Evolutionary conservation across 2,329 filamentous ascomycete species (phyloP).

Genomic region (Graphium sp.): DNA sequence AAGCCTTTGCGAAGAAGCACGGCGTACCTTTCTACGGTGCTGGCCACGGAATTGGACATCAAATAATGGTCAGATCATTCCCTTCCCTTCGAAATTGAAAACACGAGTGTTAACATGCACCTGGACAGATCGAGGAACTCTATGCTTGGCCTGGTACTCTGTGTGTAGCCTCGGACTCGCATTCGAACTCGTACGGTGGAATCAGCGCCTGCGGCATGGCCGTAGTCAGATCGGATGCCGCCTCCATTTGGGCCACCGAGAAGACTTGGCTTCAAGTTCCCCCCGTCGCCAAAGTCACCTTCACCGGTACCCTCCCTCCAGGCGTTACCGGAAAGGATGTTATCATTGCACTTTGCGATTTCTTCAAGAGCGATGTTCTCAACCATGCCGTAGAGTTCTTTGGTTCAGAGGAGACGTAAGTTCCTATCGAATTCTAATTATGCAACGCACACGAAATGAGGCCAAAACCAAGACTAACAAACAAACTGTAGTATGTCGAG

Average conservation of each 20-base stretch:
- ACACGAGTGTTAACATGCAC: no score
- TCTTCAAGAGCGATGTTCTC: constrained; percentile 75
- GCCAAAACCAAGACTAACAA: no score
- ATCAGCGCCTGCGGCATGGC: constrained; percentile 63
- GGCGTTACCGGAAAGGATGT: constrained; percentile 91
- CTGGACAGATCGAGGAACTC: no score
- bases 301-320: constrained; percentile 56
- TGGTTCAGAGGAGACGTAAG: constrained; percentile 66
- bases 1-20: constrained; percentile 65
- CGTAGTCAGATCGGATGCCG: constrained; percentile 76
- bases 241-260: constrained; percentile 69
- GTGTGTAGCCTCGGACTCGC: constrained; percentile 61
- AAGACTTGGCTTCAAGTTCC: constrained; percentile 83
- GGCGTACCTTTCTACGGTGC: constrained; percentile 64
- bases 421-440: no score
- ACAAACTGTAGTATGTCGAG: no score
- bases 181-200: constrained; percentile 73
- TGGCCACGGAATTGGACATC: constrained; percentile 73
- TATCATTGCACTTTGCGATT: constrained; percentile 71
- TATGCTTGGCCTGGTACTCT: constrained; percentile 71
- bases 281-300: constrained; percentile 62
- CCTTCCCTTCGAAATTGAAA: no score
- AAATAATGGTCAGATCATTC: constrained; percentile 85
- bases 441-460: no score
- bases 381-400: constrained; percentile 86